Evolutionary conservation across 1,139 yeast genomes (phyloP).

Genomic region (Yarrowia galli): DNA sequence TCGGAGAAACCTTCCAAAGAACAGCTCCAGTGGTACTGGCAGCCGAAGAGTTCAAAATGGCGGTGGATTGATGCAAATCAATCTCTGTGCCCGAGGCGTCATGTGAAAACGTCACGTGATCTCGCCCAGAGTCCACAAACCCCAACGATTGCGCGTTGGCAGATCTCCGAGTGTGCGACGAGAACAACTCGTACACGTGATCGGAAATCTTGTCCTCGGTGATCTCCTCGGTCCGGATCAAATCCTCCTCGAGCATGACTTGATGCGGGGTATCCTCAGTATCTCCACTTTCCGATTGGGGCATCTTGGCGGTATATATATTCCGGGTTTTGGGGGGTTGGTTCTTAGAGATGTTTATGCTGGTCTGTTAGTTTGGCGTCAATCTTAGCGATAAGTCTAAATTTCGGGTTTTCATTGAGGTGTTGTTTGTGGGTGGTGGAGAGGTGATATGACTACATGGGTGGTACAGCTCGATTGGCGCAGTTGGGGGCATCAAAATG

Average conservation of each 20-base stretch:
- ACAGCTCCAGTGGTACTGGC: conserved; percentile 72
- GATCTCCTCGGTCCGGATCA: conserved; percentile 25
- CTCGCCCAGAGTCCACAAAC: conserved; percentile 9
- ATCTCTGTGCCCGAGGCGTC: conserved; percentile 34
- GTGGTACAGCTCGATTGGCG: neutral
- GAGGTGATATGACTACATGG: neutral
- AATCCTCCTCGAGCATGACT: conserved; percentile 15
- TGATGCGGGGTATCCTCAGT: conserved; percentile 10
- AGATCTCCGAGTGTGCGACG: neutral
- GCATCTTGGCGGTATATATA: conserved; percentile 19
- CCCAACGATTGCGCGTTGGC: conserved; percentile 22
- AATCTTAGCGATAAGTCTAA: neutral
- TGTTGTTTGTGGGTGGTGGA: neutral
- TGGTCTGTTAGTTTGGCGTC: conserved; percentile 10
- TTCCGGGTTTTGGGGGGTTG: too few species aligned
- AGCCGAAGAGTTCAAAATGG: conserved; percentile 51
- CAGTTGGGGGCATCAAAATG: too few species aligned
- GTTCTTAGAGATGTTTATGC: neutral
- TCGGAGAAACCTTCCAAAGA: conserved; percentile 65
- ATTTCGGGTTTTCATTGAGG: too few species aligned
- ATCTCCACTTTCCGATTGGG: neutral
- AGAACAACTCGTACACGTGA: conserved; percentile 32
- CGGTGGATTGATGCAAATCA: conserved; percentile 50
- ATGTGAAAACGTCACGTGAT: conserved; percentile 16
- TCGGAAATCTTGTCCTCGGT: conserved; percentile 22